Conservation (phyloP, 1,139 yeast genomes). For the Nakaseomyces glabratus region DNA sequence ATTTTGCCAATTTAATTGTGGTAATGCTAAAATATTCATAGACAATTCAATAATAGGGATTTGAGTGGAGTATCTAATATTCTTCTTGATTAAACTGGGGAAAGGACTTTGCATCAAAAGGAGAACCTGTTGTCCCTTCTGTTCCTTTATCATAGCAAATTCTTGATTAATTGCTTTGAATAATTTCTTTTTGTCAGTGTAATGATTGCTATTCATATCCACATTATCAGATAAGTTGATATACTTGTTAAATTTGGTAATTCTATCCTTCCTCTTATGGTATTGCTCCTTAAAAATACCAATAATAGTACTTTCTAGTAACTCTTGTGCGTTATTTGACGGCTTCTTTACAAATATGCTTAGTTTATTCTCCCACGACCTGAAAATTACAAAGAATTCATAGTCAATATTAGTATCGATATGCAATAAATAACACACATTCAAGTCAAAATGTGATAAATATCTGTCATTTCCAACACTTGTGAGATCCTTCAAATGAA, state of each 20-base stretch:
- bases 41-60: slow-evolving; percentile 61
- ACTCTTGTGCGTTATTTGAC: slow-evolving; percentile 54
- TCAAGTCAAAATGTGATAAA: slow-evolving; percentile 46
- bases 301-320: slow-evolving; percentile 23
- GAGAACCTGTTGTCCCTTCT: slow-evolving; percentile 57
- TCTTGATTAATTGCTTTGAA: slow-evolving; percentile 47
- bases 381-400: slow-evolving; percentile 62
- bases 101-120: slow-evolving; percentile 70
- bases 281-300: slow-evolving; percentile 50
- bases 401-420: slow-evolving; percentile 60
- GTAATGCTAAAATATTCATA: slow-evolving; percentile 48
- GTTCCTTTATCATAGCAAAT: slow-evolving; percentile 53
- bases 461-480: slow-evolving; percentile 43
- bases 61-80: slow-evolving; percentile 41
- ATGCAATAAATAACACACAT: slow-evolving; percentile 62
- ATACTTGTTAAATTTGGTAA: slow-evolving; percentile 38
- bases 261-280: slow-evolving; percentile 39
- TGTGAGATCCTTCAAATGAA: slow-evolving; percentile 52
- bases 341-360: slow-evolving; percentile 61
- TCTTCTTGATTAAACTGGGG: slow-evolving; percentile 37
- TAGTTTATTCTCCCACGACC: slow-evolving; percentile 52
- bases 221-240: slow-evolving; percentile 45
- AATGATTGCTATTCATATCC: slow-evolving; percentile 46
- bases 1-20: slow-evolving; percentile 83
- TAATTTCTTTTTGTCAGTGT: slow-evolving; percentile 42